Evolutionary conservation across 1,284 basidiomycete genomes (phyloP).

Genomic region (Sporisorium reilianum): DNA sequence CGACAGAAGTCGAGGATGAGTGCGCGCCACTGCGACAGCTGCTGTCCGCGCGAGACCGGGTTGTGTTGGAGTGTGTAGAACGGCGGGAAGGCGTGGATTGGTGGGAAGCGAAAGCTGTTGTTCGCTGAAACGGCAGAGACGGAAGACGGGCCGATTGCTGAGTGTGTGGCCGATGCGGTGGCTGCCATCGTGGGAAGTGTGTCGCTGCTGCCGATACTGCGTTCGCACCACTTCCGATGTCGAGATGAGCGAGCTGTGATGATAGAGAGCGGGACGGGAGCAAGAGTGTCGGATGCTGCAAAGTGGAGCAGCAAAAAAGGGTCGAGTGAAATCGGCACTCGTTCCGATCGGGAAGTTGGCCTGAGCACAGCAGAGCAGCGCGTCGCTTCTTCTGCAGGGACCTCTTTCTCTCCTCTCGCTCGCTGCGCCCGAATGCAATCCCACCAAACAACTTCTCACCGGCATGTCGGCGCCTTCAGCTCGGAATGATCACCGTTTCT

Average conservation of each 20-base stretch:
- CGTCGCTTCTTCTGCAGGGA: conserved; percentile 2
- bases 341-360: conserved; percentile 1
- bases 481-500: not conserved
- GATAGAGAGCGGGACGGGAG: not conserved
- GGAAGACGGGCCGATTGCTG: conserved; percentile 8
- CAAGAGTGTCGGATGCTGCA: not conserved
- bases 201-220: too few relatives aligned
- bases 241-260: not conserved
- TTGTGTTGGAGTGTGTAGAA: conserved; percentile 74
- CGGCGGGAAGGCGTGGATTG: conserved; percentile 73
- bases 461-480: not conserved
- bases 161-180: not conserved
- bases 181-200: conserved; percentile 9
- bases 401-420: not conserved
- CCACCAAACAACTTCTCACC: not conserved
- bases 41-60: conserved; percentile 71
- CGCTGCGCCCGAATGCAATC: too few relatives aligned
- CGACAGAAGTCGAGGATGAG: conserved; percentile 71
- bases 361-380: not conserved
- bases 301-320: not conserved
- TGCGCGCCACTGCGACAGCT: conserved; percentile 71
- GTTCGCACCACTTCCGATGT: not conserved
- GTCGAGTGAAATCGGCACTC: not conserved
- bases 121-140: conserved; percentile 6
- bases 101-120: conserved; percentile 70